Percentiles rank a stretch among this genome's conserved stretches.
phyloP scores from a whole-genome alignment of 2,329 filamentous ascomycete genomes.

The Alternaria burnsii region DNA sequence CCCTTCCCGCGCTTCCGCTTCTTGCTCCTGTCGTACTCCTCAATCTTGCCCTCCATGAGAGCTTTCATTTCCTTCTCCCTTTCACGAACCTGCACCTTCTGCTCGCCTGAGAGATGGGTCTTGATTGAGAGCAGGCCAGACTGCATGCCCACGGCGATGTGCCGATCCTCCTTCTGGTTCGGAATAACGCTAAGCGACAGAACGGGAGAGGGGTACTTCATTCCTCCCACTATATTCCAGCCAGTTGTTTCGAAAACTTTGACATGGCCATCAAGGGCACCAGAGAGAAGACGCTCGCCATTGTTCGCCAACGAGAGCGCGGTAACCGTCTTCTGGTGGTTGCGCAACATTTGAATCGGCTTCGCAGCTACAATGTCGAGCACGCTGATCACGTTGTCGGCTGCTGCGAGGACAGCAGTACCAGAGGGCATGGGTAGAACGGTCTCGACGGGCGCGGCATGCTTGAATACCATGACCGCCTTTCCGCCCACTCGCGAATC shows the following conservation, averaged over 20 bases:
- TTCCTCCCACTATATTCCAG: constrained; percentile 96
- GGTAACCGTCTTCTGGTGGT: constrained; percentile 98
- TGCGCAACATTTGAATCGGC: constrained; percentile 84
- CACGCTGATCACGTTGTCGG: constrained; percentile 87
- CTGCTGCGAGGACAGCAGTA: constrained; percentile 83
- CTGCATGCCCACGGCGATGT: constrained; percentile 93
- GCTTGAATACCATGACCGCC: constrained; percentile 90
- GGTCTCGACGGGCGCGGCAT: constrained; percentile 85
- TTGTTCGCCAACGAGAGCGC: constrained; percentile 82
- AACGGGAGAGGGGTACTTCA: constrained; percentile 92
- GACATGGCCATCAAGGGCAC: constrained; percentile 92
- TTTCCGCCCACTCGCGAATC: constrained; percentile 76
- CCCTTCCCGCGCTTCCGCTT: constrained; percentile 68
- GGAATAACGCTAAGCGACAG: constrained; percentile 81
- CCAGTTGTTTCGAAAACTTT: constrained; percentile 94
- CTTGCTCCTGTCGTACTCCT: constrained; percentile 77
- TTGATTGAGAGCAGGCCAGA: constrained; percentile 90
- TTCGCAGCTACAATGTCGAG: constrained; percentile 92
- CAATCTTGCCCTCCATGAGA: constrained; percentile 78
- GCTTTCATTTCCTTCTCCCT: constrained; percentile 86
- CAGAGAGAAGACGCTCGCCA: constrained; percentile 82
- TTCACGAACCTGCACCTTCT: constrained; percentile 78
- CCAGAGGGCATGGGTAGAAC: constrained; percentile 88
- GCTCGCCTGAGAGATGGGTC: constrained; percentile 84
- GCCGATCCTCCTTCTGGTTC: constrained; percentile 79